Evolutionary conservation across 2,329 filamentous ascomycete species (phyloP).

Genomic region (Drechslerella coelobrocha): DNA sequence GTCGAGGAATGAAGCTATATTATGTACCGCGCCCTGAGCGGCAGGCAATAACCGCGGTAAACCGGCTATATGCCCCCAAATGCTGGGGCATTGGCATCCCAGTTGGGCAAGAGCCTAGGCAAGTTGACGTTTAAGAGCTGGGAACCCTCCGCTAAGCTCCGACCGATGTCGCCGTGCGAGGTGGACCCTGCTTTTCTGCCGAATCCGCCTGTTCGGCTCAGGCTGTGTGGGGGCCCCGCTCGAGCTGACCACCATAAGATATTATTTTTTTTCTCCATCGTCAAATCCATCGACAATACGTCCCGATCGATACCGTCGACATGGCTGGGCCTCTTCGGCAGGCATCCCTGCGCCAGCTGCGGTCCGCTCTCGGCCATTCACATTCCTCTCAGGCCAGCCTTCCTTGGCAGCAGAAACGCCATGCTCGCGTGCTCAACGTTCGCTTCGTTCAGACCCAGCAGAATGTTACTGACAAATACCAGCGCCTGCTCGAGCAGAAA

Average conservation of each 20-base stretch:
- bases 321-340: constrained; percentile 41
- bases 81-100: background rate
- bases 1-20: too few relatives aligned
- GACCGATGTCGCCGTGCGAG: background rate
- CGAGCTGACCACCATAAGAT: too few relatives aligned
- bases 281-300: background rate
- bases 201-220: too few relatives aligned
- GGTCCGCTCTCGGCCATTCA: constrained; percentile 26
- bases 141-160: background rate
- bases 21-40: too few relatives aligned
- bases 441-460: constrained; percentile 85
- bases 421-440: constrained; percentile 90
- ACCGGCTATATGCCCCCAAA: constrained; percentile 26
- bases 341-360: constrained; percentile 21
- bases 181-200: constrained; percentile 16
- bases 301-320: background rate
- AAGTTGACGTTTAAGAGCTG: background rate
- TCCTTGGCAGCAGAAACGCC: constrained; percentile 70
- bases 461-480: constrained; percentile 81
- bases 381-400: constrained; percentile 13
- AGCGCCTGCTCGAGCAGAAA: constrained; percentile 81
- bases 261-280: background rate
- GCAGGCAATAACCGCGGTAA: constrained; percentile 49
- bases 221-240: too few relatives aligned
- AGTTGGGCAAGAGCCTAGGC: background rate